Conservation (phyloP, 192 early-diverging fungal genomes). For the Entomortierella parvispora region DNA sequence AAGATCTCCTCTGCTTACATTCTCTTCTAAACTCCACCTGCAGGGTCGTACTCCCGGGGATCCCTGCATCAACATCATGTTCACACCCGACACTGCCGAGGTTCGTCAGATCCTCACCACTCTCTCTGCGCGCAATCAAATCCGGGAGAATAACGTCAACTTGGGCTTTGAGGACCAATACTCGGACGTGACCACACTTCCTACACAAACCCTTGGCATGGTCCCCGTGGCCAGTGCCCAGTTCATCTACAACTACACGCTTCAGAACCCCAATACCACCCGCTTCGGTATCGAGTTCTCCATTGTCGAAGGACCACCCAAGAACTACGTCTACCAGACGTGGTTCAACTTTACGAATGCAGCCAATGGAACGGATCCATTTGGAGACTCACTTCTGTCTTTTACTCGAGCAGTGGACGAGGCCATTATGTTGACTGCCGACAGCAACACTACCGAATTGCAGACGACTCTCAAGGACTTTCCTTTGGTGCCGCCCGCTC, state of each 20-base stretch:
- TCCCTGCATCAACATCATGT: slow-evolving; percentile 73
- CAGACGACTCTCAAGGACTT: slow-evolving; percentile 73
- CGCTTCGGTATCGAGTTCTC: slow-evolving; percentile 66
- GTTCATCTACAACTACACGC: slow-evolving; percentile 77
- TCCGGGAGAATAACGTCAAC: slow-evolving; percentile 33
- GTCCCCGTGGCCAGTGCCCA: slow-evolving; percentile 62
- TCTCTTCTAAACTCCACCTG: slow-evolving; percentile 14
- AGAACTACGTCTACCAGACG: slow-evolving; percentile 76
- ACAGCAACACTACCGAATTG: slow-evolving; percentile 41
- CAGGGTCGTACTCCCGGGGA: slow-evolving; percentile 54
- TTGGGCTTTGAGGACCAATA: slow-evolving; percentile 18
- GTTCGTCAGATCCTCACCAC: slow-evolving; percentile 32
- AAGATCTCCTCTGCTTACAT: neutral
- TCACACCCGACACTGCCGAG: slow-evolving; percentile 57
- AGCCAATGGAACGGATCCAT: slow-evolving; percentile 71
- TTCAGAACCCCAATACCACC: slow-evolving; percentile 74
- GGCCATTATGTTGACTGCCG: slow-evolving; percentile 58
- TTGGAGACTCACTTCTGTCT: slow-evolving; percentile 66
- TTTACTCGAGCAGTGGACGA: slow-evolving; percentile 76
- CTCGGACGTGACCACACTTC: slow-evolving; percentile 35
- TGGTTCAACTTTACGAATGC: slow-evolving; percentile 75
- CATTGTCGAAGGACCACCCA: slow-evolving; percentile 42
- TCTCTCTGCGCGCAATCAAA: slow-evolving; percentile 23
- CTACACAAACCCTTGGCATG: slow-evolving; percentile 54
- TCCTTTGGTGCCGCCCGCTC: slow-evolving; percentile 66